A percentile compares a stretch with the other conserved stretches of the same genome.
Conservation (phyloP, 2,329 filamentous ascomycete species). For the Colletotrichum kahawae region DNA sequence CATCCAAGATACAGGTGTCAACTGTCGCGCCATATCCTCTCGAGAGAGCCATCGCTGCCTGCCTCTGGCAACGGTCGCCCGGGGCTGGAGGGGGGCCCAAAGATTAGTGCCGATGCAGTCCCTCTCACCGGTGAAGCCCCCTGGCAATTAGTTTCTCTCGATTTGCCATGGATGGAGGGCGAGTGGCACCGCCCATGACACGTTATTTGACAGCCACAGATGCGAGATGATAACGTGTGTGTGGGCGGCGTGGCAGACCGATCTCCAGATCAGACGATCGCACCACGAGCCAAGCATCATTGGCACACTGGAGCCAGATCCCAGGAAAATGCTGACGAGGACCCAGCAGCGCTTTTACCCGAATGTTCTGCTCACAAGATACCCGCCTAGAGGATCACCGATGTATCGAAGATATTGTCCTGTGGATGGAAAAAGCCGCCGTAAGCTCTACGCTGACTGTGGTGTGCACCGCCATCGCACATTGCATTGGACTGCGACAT, state of each 20-base stretch:
- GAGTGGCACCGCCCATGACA: background rate
- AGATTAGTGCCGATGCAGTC: constrained; percentile 4
- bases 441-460: background rate
- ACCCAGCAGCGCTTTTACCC: background rate
- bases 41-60: background rate
- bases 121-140: constrained; percentile 1
- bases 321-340: background rate
- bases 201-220: background rate
- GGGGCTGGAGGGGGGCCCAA: background rate
- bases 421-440: background rate
- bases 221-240: constrained; percentile 15
- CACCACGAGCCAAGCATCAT: constrained; percentile 13
- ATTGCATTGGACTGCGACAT: background rate
- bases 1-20: background rate
- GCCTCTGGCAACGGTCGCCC: background rate
- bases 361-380: background rate
- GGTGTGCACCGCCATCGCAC: background rate
- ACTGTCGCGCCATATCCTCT: background rate
- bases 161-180: background rate
- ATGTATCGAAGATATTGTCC: background rate
- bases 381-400: background rate
- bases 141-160: background rate
- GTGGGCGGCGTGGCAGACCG: constrained; percentile 18
- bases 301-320: constrained; percentile 16
- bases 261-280: constrained; percentile 26